A percentile compares a stretch with the other conserved stretches of the same genome.
Conservation (phyloP, 2,329 filamentous ascomycete species). For the Ramularia collo-cygni region DNA sequence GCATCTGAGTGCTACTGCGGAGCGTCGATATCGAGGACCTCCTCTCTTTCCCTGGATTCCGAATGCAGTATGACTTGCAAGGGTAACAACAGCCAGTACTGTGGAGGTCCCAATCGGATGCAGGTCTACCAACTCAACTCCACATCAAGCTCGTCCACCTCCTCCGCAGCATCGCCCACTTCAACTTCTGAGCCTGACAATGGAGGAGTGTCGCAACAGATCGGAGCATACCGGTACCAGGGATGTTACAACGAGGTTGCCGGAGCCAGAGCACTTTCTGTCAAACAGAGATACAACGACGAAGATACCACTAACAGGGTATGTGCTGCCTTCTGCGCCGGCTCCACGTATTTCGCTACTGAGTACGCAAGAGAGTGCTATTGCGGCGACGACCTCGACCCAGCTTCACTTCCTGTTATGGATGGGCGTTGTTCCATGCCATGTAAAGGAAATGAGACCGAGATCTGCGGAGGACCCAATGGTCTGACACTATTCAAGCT, state of each 20-base stretch:
- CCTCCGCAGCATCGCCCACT: not conserved
- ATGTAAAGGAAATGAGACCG: too few species aligned
- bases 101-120: constrained; percentile 24
- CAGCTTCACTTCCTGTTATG: constrained; percentile 17
- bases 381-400: constrained; percentile 25
- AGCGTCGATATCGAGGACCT: constrained; percentile 2
- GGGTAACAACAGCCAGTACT: constrained; percentile 25
- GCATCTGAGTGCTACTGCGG: constrained; percentile 16
- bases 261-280: too few species aligned
- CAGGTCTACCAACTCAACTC: constrained; percentile 13
- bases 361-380: constrained; percentile 28
- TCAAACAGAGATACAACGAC: constrained; percentile 15
- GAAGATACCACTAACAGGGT: constrained; percentile 23
- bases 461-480: too few species aligned
- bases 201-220: too few species aligned
- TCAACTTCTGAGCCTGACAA: not conserved
- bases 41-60: constrained; percentile 3
- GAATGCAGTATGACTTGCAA: constrained; percentile 21
- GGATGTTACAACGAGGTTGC: too few species aligned
- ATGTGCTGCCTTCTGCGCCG: constrained; percentile 29
- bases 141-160: not conserved
- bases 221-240: too few species aligned
- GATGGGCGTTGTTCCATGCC: too few species aligned
- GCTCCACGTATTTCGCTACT: too few species aligned
- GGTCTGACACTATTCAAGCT: constrained; percentile 25